These are phyloP conservation scores for Pseudogymnoascus sp. DNA, from an alignment of 2,329 filamentous ascomycete species.

Conservation along the genomic window DNA sequence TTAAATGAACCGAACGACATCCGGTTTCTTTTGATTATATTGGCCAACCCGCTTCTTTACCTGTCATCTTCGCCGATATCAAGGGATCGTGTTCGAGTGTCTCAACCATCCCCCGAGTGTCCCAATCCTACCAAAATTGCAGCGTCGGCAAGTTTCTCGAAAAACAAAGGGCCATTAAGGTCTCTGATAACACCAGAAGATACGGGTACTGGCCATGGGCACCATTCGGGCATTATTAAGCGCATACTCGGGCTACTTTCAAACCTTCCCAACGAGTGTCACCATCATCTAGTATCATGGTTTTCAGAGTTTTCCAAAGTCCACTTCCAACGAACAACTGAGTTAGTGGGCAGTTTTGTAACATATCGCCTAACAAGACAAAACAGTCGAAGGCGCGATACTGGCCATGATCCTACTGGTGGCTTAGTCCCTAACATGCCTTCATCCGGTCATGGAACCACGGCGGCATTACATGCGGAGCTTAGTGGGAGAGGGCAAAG, in stretches of 20 bases:
- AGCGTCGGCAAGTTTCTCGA: background rate
- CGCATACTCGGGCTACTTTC: conserved; percentile 73
- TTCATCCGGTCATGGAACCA: conserved; percentile 49
- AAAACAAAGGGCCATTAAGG: background rate
- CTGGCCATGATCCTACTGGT: conserved; percentile 51
- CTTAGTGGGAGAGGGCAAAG: conserved; percentile 46
- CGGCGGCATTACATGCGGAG: conserved; percentile 68
- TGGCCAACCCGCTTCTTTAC: conserved; percentile 71
- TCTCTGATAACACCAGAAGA: background rate
- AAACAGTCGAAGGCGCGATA: conserved; percentile 55
- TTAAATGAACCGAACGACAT: conserved; percentile 61
- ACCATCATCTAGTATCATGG: conserved; percentile 71
- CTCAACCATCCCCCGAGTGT: background rate
- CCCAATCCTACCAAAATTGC: background rate
- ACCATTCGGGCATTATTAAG: conserved; percentile 79
- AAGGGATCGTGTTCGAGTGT: background rate
- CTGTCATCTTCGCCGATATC: conserved; percentile 25
- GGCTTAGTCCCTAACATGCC: conserved; percentile 68
- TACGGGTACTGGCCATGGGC: conserved; percentile 36
- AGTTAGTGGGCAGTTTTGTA: conserved; percentile 69
- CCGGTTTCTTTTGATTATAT: conserved; percentile 68
- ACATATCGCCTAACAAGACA: conserved; percentile 70
- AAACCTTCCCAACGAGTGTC: conserved; percentile 66
- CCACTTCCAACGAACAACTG: conserved; percentile 65
- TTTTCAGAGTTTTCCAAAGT: conserved; percentile 60